These are phyloP conservation scores for Rhodotorula glutinis DNA, from an alignment of 1,284 basidiomycete species.

Conservation along the genomic window DNA sequence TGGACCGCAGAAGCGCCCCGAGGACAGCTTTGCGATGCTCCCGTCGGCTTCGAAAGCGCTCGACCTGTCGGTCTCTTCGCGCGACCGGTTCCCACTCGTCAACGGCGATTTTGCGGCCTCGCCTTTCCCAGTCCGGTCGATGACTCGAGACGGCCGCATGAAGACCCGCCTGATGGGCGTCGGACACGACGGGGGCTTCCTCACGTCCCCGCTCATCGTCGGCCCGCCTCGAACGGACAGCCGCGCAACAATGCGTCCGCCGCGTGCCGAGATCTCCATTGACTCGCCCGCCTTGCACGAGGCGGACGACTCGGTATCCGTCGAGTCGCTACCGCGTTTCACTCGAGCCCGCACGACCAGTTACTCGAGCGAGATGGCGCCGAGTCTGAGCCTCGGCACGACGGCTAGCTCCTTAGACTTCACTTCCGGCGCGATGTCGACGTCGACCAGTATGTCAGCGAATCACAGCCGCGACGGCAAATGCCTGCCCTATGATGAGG, in stretches of 20 bases:
- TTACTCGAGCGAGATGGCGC: slow-evolving; percentile 13
- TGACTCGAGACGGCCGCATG: slow-evolving; percentile 35
- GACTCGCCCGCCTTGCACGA: slow-evolving; percentile 20
- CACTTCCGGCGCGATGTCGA: not conserved
- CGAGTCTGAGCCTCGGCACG: slow-evolving; percentile 26
- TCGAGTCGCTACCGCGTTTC: not conserved
- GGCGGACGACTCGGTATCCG: slow-evolving; percentile 1
- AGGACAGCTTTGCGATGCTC: too few species aligned
- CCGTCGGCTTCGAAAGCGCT: too few species aligned
- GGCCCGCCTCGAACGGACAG: slow-evolving; percentile 27
- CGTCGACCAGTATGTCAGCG: slow-evolving; percentile 9
- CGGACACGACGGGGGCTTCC: slow-evolving; percentile 40
- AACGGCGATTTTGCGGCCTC: slow-evolving; percentile 26
- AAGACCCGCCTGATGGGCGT: slow-evolving; percentile 40
- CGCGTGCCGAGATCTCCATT: slow-evolving; percentile 28
- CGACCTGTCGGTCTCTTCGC: too few species aligned
- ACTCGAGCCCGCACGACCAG: not conserved
- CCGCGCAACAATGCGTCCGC: slow-evolving; percentile 2
- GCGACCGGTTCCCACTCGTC: slow-evolving; percentile 12
- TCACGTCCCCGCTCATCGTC: slow-evolving; percentile 39
- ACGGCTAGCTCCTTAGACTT: slow-evolving; percentile 23
- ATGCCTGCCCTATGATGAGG: not conserved
- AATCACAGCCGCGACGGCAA: slow-evolving; percentile 2
- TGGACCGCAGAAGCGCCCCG: slow-evolving; percentile 3
- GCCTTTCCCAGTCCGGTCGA: slow-evolving; percentile 4